Percentiles rank a stretch among this genome's conserved stretches.
Conservation (phyloP, 768 basidiomycete genomes). For the Mycena pura region DNA sequence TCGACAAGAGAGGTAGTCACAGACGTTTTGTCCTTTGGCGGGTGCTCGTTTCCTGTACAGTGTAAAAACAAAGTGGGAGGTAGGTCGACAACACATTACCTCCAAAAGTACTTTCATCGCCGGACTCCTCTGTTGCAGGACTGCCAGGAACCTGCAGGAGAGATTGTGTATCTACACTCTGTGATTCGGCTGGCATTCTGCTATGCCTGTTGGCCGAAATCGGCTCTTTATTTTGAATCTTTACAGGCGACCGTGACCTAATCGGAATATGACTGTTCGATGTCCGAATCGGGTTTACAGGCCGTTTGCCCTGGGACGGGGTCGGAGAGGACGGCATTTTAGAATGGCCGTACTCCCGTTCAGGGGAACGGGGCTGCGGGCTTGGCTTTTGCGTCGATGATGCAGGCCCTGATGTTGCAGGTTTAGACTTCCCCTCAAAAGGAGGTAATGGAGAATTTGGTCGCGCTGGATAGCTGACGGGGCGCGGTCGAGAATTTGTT, state of each 20-base stretch:
- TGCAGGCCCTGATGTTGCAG: neutral
- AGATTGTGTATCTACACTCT: neutral
- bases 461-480: conserved; percentile 28
- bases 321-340: conserved; percentile 33
- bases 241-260: conserved; percentile 46
- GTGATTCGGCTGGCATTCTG: neutral
- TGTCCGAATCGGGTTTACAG: conserved; percentile 34
- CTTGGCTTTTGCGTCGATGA: neutral
- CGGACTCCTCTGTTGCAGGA: neutral
- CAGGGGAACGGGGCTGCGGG: conserved; percentile 17
- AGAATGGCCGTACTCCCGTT: conserved; percentile 26
- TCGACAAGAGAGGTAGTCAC: conserved; percentile 27
- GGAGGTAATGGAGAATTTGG: conserved; percentile 26
- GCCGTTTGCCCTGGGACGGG: conserved; percentile 32
- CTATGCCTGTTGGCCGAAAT: conserved; percentile 13
- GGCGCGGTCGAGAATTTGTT: conserved; percentile 16
- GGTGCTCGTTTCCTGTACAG: conserved; percentile 4
- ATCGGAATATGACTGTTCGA: conserved; percentile 55
- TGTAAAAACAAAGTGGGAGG: neutral
- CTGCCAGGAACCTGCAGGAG: neutral
- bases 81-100: conserved; percentile 2
- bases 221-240: conserved; percentile 25
- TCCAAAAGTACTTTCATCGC: neutral
- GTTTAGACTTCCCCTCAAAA: conserved; percentile 1
- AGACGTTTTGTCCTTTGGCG: conserved; percentile 31